Conservation (phyloP, 2,329 filamentous ascomycete species). For the Alternaria infectoria region DNA sequence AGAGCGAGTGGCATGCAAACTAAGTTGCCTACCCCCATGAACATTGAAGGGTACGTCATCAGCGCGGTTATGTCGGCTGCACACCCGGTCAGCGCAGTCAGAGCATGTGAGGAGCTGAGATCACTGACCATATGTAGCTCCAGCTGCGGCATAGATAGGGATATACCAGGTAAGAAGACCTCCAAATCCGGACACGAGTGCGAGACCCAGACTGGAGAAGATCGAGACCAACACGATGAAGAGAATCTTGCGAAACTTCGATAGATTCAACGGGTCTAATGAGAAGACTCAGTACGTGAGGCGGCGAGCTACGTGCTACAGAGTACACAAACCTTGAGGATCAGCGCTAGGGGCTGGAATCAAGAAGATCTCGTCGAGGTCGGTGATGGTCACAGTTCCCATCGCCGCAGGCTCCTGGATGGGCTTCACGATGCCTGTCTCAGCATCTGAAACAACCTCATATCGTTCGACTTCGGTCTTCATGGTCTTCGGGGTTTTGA, state of each 20-base stretch:
- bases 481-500: neutral
- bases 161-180: constrained; percentile 53
- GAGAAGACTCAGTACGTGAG: neutral
- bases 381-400: constrained; percentile 40
- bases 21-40: constrained; percentile 32
- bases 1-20: constrained; percentile 28
- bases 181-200: constrained; percentile 52
- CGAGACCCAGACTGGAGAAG: constrained; percentile 49
- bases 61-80: constrained; percentile 47
- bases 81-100: constrained; percentile 43
- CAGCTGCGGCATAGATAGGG: constrained; percentile 41
- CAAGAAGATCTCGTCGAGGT: constrained; percentile 31
- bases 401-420: constrained; percentile 18
- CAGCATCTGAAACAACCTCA: neutral
- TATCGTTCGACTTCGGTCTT: neutral
- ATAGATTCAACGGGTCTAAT: constrained; percentile 41
- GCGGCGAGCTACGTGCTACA: neutral
- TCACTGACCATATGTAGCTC: neutral
- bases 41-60: constrained; percentile 37
- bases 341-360: constrained; percentile 39
- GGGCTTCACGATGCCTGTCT: neutral
- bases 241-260: constrained; percentile 35
- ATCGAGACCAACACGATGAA: constrained; percentile 35
- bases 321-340: constrained; percentile 26
- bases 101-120: neutral